Evolutionary conservation across 805 yeast genomes (phyloP).

Genomic region (Sugiyamaella boreocaroliniensis): DNA sequence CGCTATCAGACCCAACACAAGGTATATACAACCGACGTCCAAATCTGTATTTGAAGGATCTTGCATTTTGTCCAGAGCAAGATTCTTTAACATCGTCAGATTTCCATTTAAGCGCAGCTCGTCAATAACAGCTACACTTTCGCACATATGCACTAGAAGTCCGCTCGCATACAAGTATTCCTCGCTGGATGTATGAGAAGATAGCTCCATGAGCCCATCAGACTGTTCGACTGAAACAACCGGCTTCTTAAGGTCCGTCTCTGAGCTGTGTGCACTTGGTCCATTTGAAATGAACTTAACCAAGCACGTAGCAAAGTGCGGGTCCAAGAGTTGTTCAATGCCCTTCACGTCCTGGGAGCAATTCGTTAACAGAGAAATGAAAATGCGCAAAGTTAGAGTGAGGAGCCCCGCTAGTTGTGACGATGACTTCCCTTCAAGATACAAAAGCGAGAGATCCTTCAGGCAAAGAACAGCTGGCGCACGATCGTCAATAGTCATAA

Average conservation of each 20-base stretch:
- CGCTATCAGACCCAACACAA: slow-evolving; percentile 9
- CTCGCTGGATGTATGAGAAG: not conserved
- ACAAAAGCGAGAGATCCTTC: not conserved
- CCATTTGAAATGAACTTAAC: not conserved
- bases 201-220: not conserved
- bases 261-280: not conserved
- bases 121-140: not conserved
- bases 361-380: not conserved
- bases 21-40: slow-evolving; percentile 8
- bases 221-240: not conserved
- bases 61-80: not conserved
- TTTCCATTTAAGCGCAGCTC: not conserved
- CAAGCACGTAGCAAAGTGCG: not conserved
- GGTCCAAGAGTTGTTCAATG: not conserved
- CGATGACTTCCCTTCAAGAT: not conserved
- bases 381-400: not conserved
- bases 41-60: not conserved
- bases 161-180: slow-evolving; percentile 4
- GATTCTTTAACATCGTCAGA: not conserved
- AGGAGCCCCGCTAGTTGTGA: not conserved
- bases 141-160: slow-evolving; percentile 4
- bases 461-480: not conserved
- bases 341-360: not conserved
- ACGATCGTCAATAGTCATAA: not conserved
- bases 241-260: not conserved